phyloP scores from a whole-genome alignment of 768 basidiomycete genomes.

The Boletus rufocinnamomeus region DNA sequence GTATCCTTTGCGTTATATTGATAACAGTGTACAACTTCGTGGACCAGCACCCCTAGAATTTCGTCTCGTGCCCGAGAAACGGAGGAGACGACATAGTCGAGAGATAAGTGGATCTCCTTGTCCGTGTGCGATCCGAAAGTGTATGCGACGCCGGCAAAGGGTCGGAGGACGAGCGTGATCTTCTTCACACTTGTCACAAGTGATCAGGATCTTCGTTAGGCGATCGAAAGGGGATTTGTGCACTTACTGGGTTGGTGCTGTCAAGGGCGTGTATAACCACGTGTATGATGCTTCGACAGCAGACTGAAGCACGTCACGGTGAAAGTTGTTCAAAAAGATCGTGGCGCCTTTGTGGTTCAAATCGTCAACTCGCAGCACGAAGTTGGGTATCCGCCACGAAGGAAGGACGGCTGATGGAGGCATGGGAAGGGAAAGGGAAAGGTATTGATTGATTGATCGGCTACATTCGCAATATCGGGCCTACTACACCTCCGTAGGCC shows the following conservation, averaged over 20 bases:
- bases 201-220: conserved; percentile 9
- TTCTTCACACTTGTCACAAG: conserved; percentile 45
- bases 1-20: conserved; percentile 64
- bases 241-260: conserved; percentile 50
- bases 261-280: conserved; percentile 46
- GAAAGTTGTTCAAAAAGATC: conserved; percentile 56
- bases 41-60: conserved; percentile 68
- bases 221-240: not conserved
- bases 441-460: not conserved
- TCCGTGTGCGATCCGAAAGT: conserved; percentile 55
- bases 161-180: conserved; percentile 59
- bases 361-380: conserved; percentile 59
- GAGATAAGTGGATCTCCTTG: conserved; percentile 77
- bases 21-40: conserved; percentile 80
- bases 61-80: conserved; percentile 52
- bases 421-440: conserved; percentile 19
- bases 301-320: conserved; percentile 38
- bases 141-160: conserved; percentile 72
- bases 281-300: conserved; percentile 44
- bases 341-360: conserved; percentile 57
- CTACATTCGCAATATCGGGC: conserved; percentile 1
- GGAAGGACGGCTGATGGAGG: conserved; percentile 27
- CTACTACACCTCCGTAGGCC: not conserved
- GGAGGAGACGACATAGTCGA: conserved; percentile 57
- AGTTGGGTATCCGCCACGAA: conserved; percentile 55